phyloP scores from a whole-genome alignment of 495 filamentous ascomycete genomes.

The Penicillium lividum region DNA sequence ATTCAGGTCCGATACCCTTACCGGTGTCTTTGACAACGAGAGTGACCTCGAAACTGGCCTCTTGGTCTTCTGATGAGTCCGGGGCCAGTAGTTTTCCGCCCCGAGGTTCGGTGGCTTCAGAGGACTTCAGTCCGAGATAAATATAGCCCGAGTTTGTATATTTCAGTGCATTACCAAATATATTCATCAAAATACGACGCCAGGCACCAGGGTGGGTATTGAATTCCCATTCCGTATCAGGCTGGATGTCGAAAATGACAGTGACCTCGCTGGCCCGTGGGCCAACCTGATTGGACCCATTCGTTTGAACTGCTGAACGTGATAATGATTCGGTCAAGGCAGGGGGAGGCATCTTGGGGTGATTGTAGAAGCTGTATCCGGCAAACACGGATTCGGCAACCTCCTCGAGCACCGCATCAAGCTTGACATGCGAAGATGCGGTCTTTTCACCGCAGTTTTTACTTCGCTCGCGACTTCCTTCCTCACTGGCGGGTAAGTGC shows the following conservation, averaged over 20 bases:
- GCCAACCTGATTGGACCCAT: background rate
- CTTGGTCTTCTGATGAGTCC: slow-evolving; percentile 23
- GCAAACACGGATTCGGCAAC: slow-evolving; percentile 36
- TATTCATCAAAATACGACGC: slow-evolving; percentile 68
- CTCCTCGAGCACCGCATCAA: slow-evolving; percentile 24
- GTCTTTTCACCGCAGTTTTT: no score
- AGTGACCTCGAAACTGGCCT: slow-evolving; percentile 29
- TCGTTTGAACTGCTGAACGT: no score
- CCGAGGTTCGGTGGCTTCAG: no score
- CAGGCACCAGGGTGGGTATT: slow-evolving; percentile 61
- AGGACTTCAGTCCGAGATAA: no score
- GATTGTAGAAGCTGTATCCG: slow-evolving; percentile 23
- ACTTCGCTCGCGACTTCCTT: no score
- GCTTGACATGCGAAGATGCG: background rate
- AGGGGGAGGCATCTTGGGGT: background rate
- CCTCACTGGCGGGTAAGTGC: no score
- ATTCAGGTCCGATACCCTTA: slow-evolving; percentile 68
- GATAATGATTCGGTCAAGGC: no score
- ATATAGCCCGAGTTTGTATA: slow-evolving; percentile 56
- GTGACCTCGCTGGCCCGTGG: slow-evolving; percentile 32
- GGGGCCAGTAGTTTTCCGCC: no score
- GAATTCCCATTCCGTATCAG: slow-evolving; percentile 52
- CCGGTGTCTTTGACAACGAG: slow-evolving; percentile 65
- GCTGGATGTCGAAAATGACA: slow-evolving; percentile 55
- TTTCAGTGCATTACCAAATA: slow-evolving; percentile 74